Evolutionary conservation across 1,284 basidiomycete species (phyloP).

Genomic region (Melampsora larici-populina): DNA sequence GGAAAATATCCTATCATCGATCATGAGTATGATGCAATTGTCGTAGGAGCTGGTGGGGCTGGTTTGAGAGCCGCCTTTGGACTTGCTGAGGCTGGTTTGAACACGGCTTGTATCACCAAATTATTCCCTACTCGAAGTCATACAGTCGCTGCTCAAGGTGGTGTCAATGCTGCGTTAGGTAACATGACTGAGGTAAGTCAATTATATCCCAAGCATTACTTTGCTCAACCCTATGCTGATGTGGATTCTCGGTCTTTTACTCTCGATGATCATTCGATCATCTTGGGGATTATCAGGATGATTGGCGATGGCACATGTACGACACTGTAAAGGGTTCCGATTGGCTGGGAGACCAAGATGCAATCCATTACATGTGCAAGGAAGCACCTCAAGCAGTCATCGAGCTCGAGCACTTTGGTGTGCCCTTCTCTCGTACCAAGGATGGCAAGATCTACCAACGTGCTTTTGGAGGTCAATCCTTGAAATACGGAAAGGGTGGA

Average conservation of each 20-base stretch:
- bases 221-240: background rate
- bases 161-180: slow-evolving; percentile 97
- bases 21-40: slow-evolving; percentile 60
- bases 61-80: slow-evolving; percentile 98
- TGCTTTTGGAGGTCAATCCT: slow-evolving; percentile 97
- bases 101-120: slow-evolving; percentile 81
- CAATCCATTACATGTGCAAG: slow-evolving; percentile 98
- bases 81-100: slow-evolving; percentile 95
- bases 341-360: slow-evolving; percentile 99
- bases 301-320: slow-evolving; percentile 99
- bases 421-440: slow-evolving; percentile 97
- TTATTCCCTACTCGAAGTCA: slow-evolving; percentile 99
- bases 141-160: slow-evolving; percentile 98
- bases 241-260: background rate
- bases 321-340: slow-evolving; percentile 83
- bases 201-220: background rate
- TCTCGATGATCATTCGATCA: background rate
- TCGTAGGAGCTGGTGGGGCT: slow-evolving; percentile 80
- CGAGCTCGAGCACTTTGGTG: slow-evolving; percentile 98
- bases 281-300: slow-evolving; percentile 57
- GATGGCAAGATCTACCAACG: slow-evolving; percentile 99
- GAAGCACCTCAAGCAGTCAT: slow-evolving; percentile 91
- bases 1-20: slow-evolving; percentile 94
- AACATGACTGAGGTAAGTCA: slow-evolving; percentile 86
- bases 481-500: slow-evolving; percentile 96